Conservation (phyloP, 1,139 yeast species). For the Candida mesenterica region DNA sequence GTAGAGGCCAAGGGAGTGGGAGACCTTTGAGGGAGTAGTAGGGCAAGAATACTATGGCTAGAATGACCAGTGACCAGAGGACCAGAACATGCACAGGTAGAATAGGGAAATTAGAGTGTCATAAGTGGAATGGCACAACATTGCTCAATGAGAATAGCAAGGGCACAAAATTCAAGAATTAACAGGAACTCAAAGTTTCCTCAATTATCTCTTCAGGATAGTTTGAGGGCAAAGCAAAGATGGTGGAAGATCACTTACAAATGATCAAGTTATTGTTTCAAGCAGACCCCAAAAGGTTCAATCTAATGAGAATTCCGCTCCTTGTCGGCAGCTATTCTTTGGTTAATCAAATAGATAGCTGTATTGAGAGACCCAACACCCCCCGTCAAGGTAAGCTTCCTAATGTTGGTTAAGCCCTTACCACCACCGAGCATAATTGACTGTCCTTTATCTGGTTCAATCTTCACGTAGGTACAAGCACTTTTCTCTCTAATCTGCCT, state of each 20-base stretch:
- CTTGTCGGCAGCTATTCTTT: slow-evolving; percentile 66
- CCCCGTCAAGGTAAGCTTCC: slow-evolving; percentile 73
- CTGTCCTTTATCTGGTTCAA: slow-evolving; percentile 53
- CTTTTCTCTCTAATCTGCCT: slow-evolving; percentile 75
- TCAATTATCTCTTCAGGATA: too few species aligned
- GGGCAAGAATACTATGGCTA: slow-evolving; percentile 1
- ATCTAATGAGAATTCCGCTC: slow-evolving; percentile 32
- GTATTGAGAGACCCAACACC: slow-evolving; percentile 66
- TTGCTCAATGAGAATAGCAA: slow-evolving; percentile 5
- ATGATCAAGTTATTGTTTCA: too few species aligned
- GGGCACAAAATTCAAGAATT: too few species aligned
- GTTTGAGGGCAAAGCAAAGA: too few species aligned
- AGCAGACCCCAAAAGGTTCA: not conserved
- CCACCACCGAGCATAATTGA: slow-evolving; percentile 56
- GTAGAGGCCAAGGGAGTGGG: slow-evolving; percentile 1
- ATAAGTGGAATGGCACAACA: slow-evolving; percentile 1
- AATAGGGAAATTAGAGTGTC: not conserved
- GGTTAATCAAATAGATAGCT: slow-evolving; percentile 76
- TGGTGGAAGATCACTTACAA: too few species aligned
- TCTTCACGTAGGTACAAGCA: slow-evolving; percentile 70
- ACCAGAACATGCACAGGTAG: not conserved
- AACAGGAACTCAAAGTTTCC: too few species aligned
- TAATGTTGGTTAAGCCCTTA: slow-evolving; percentile 52
- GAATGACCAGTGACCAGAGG: too few species aligned
- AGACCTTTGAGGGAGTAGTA: not conserved